Evolutionary conservation across 1,284 basidiomycete genomes (phyloP).

Genomic region (Rhodotorula sp.): DNA sequence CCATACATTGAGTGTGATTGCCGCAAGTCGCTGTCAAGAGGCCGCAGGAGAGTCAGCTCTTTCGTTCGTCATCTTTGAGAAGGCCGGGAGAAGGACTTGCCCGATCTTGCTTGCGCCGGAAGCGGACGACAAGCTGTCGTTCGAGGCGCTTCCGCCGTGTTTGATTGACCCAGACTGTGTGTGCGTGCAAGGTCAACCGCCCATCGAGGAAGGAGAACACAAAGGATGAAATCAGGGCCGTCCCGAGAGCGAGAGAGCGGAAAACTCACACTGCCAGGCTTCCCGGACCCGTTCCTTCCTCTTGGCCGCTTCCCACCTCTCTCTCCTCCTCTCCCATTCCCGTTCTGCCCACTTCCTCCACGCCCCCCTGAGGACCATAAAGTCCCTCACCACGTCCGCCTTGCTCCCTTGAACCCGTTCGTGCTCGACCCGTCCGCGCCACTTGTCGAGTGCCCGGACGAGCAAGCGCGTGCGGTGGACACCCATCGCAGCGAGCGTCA

Average conservation of each 20-base stretch:
- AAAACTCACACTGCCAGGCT: slow-evolving; percentile 24
- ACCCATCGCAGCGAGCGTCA: not conserved
- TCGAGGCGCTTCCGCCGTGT: slow-evolving; percentile 12
- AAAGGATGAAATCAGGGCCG: no score
- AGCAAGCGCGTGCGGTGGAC: not conserved
- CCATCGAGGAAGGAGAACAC: no score
- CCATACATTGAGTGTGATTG: slow-evolving; percentile 10
- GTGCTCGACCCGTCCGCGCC: not conserved
- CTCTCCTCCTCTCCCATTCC: slow-evolving; percentile 13
- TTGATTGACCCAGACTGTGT: slow-evolving; percentile 24
- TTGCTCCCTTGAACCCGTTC: slow-evolving; percentile 4
- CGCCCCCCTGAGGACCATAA: slow-evolving; percentile 12
- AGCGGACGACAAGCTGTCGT: not conserved
- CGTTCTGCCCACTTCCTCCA: slow-evolving; percentile 19
- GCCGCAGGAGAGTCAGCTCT: not conserved
- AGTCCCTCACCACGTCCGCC: slow-evolving; percentile 23
- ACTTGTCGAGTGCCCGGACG: slow-evolving; percentile 6
- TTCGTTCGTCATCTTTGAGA: not conserved
- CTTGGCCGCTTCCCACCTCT: slow-evolving; percentile 13
- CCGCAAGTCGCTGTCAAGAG: slow-evolving; percentile 2
- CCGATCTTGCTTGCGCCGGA: slow-evolving; percentile 1
- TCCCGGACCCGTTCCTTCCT: slow-evolving; percentile 5
- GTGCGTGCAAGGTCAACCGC: no score
- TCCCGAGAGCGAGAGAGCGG: not conserved
- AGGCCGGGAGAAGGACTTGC: not conserved